Conservation (phyloP, 2,329 filamentous ascomycete species). For the Verticillium longisporum region DNA sequence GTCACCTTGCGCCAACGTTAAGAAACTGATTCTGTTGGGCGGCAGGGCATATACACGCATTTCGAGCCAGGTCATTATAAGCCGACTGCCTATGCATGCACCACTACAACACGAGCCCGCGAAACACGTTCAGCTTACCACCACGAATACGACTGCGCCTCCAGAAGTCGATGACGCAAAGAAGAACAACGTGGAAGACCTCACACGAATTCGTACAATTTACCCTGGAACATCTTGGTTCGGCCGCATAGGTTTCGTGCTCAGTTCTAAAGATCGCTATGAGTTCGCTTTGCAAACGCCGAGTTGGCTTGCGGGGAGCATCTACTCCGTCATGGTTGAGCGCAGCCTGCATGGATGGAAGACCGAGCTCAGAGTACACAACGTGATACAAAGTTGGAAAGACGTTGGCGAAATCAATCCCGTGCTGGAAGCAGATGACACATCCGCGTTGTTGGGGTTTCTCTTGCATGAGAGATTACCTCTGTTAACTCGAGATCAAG, state of each 20-base stretch:
- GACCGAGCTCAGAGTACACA: neutral
- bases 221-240: neutral
- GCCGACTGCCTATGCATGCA: neutral
- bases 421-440: neutral
- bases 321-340: neutral
- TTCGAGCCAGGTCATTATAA: neutral
- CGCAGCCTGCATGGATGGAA: neutral
- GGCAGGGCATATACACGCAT: neutral
- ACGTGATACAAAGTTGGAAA: neutral
- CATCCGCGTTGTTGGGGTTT: neutral
- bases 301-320: neutral
- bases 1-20: neutral
- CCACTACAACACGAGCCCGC: neutral
- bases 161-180: neutral
- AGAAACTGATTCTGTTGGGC: neutral
- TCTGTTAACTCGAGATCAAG: neutral
- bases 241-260: neutral
- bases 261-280: neutral
- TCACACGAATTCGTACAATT: neutral
- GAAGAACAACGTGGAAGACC: neutral
- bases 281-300: neutral
- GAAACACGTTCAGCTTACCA: neutral
- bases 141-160: neutral
- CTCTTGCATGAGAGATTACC: neutral
- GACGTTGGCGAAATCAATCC: neutral